phyloP scores from a whole-genome alignment of 1,284 basidiomycete species.

The Erythrobasidium hasegawianum region DNA sequence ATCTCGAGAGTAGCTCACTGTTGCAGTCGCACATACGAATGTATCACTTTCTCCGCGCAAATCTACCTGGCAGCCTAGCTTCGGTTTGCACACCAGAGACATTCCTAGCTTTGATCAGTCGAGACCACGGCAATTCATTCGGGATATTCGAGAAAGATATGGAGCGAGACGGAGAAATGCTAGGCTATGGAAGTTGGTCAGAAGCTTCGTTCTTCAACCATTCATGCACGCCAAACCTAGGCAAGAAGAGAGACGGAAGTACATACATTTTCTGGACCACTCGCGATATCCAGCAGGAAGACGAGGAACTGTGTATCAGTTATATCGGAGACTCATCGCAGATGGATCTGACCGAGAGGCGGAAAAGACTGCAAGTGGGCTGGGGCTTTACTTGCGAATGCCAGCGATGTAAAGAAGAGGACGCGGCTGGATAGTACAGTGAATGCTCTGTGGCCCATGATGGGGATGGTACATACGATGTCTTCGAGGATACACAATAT shows the following conservation, averaged over 20 bases:
- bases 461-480: no score
- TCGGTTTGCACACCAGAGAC: constrained; percentile 19
- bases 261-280: constrained; percentile 36
- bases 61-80: constrained; percentile 36
- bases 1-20: constrained; percentile 5
- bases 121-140: constrained; percentile 42
- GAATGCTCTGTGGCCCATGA: no score
- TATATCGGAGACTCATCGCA: constrained; percentile 40
- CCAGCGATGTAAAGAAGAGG: background rate
- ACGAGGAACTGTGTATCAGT: constrained; percentile 41
- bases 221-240: constrained; percentile 39
- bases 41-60: constrained; percentile 35
- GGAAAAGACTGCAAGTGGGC: constrained; percentile 31
- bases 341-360: constrained; percentile 24
- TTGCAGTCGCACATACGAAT: constrained; percentile 33
- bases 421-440: background rate
- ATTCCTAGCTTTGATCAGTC: constrained; percentile 34
- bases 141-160: constrained; percentile 40
- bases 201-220: constrained; percentile 45
- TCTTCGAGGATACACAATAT: no score
- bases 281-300: constrained; percentile 21
- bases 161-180: constrained; percentile 40
- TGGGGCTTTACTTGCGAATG: constrained; percentile 43
- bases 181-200: constrained; percentile 43
- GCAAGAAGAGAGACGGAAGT: constrained; percentile 33